Evolutionary conservation across 257 asterid species (phyloP).

Genomic region (Solanum habrochaites): DNA sequence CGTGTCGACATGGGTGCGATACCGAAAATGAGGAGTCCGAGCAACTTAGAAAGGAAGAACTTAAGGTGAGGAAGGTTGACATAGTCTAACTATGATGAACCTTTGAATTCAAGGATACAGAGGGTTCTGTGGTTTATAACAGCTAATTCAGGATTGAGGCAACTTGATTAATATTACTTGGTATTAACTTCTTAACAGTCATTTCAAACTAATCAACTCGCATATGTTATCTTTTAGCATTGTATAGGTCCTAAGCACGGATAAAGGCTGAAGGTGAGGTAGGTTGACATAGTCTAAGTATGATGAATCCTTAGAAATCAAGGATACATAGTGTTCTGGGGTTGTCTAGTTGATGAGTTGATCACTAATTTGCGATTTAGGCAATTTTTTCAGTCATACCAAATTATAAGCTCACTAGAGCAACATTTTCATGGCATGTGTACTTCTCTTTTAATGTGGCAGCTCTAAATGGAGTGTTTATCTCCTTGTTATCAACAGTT

Average conservation of each 20-base stretch:
- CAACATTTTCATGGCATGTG: background rate
- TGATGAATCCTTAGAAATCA: background rate
- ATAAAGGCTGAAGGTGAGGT: background rate
- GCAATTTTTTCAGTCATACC: background rate
- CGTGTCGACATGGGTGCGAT: background rate
- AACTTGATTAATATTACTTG: background rate
- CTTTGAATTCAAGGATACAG: background rate
- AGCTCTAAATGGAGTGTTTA: background rate
- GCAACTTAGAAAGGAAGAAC: background rate
- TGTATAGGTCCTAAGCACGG: background rate
- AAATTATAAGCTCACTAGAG: background rate
- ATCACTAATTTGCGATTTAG: background rate
- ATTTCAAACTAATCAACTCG: background rate
- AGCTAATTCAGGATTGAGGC: background rate
- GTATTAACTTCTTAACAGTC: background rate
- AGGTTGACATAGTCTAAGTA: background rate
- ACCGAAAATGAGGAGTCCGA: background rate
- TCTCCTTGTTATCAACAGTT: background rate
- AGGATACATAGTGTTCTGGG: background rate
- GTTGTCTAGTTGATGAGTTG: background rate
- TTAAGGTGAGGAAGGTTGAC: background rate
- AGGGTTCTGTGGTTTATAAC: background rate
- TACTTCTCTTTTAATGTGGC: background rate
- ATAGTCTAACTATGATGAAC: background rate
- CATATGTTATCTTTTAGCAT: background rate